These are phyloP conservation scores for Clarireedia hainanense DNA, from an alignment of 2,329 filamentous ascomycete species.

Conservation along the genomic window DNA sequence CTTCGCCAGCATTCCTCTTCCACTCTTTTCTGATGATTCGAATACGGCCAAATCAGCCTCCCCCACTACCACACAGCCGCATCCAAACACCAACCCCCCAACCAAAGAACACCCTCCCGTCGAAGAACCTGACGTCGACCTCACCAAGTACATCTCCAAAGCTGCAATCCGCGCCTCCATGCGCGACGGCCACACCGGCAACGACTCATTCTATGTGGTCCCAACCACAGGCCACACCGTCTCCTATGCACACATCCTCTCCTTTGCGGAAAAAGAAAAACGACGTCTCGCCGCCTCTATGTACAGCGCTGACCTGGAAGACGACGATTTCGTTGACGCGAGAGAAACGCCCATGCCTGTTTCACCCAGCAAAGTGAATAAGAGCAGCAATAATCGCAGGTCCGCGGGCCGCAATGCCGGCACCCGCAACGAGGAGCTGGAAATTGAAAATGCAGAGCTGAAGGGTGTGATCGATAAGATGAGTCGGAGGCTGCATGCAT, in stretches of 20 bases:
- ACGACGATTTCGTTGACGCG: slow-evolving; percentile 90
- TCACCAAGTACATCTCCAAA: slow-evolving; percentile 75
- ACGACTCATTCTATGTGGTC: slow-evolving; percentile 88
- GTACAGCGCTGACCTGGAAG: slow-evolving; percentile 39
- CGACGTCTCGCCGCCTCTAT: slow-evolving; percentile 47
- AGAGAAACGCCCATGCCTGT: slow-evolving; percentile 47
- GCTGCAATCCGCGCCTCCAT: slow-evolving; percentile 74
- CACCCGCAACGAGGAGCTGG: slow-evolving; percentile 68
- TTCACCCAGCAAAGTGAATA: slow-evolving; percentile 16
- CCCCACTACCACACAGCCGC: slow-evolving; percentile 31
- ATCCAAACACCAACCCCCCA: slow-evolving; percentile 24
- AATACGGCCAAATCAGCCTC: slow-evolving; percentile 30
- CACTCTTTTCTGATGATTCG: slow-evolving; percentile 51
- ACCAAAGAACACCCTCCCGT: slow-evolving; percentile 26
- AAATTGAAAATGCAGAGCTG: slow-evolving; percentile 78
- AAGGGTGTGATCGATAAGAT: slow-evolving; percentile 82
- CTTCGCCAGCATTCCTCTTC: slow-evolving; percentile 86
- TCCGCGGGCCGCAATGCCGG: slow-evolving; percentile 31
- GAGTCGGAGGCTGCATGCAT: slow-evolving; percentile 80
- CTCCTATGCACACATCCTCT: slow-evolving; percentile 86
- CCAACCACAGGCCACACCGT: slow-evolving; percentile 85
- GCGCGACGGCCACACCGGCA: slow-evolving; percentile 54
- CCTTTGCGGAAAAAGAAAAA: slow-evolving; percentile 59
- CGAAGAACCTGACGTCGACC: slow-evolving; percentile 68
- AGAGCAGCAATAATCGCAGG: slow-evolving; percentile 14